Percentiles rank a stretch among this genome's conserved stretches.
phyloP scores from a whole-genome alignment of 441 rosid genomes.

The Manihot esculenta region DNA sequence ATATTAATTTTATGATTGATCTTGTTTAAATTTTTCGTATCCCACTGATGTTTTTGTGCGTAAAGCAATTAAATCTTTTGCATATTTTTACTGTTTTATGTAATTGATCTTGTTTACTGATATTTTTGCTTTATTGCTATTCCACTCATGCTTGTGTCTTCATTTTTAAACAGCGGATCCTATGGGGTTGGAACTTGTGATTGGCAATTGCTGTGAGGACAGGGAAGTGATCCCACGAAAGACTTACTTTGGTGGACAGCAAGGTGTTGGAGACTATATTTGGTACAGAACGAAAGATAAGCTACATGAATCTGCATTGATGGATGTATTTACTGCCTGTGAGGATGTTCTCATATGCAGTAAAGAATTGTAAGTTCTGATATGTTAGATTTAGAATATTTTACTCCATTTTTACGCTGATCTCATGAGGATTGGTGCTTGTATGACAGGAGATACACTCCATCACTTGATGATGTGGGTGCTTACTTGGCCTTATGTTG shows the following conservation, averaged over 20 bases:
- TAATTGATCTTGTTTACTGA: constrained; percentile 5
- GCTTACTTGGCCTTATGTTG: constrained; percentile 75
- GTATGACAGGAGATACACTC: constrained; percentile 67
- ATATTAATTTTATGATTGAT: neutral
- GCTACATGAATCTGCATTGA: constrained; percentile 58
- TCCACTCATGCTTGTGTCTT: neutral
- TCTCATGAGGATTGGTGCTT: constrained; percentile 17
- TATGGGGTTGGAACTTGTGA: constrained; percentile 74
- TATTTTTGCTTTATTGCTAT: constrained; percentile 2
- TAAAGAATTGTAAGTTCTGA: constrained; percentile 67
- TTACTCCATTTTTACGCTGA: constrained; percentile 14
- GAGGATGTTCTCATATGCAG: constrained; percentile 55
- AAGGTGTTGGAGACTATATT: constrained; percentile 80
- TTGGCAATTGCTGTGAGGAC: constrained; percentile 75
- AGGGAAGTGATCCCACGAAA: constrained; percentile 73
- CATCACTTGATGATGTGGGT: constrained; percentile 87
- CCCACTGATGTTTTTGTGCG: neutral
- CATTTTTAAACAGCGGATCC: constrained; percentile 75
- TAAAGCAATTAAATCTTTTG: constrained; percentile 11
- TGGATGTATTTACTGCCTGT: constrained; percentile 49
- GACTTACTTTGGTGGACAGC: constrained; percentile 85
- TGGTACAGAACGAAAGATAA: constrained; percentile 82
- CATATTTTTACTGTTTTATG: neutral
- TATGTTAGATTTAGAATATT: constrained; percentile 15
- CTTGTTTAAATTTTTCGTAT: constrained; percentile 1